A percentile compares a stretch with the other conserved stretches of the same genome.
These are phyloP conservation scores for Rachicladosporium sp. DNA, from an alignment of 2,329 filamentous ascomycete genomes.

Conservation along the genomic window DNA sequence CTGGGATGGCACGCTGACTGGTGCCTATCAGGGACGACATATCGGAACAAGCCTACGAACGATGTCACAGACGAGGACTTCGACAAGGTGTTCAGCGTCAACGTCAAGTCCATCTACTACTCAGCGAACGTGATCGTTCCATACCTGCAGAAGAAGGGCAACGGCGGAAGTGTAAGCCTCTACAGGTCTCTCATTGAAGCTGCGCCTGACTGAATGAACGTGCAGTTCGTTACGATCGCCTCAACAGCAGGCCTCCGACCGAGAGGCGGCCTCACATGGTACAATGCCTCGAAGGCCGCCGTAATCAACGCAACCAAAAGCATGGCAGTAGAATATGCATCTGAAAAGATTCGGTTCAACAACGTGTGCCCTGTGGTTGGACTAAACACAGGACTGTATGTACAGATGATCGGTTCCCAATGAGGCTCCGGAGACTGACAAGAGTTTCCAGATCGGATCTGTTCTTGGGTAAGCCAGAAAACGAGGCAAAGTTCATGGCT, in stretches of 20 bases:
- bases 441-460: slow-evolving; percentile 13
- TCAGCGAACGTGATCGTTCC: slow-evolving; percentile 48
- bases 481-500: slow-evolving; percentile 42
- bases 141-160: slow-evolving; percentile 45
- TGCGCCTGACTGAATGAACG: no score
- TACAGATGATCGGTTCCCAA: not conserved
- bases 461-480: slow-evolving; percentile 51
- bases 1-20: no score
- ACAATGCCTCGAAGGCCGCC: slow-evolving; percentile 57
- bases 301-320: slow-evolving; percentile 49
- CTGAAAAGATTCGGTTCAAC: slow-evolving; percentile 61
- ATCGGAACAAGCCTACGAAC: slow-evolving; percentile 49
- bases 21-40: slow-evolving; percentile 27
- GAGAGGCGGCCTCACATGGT: slow-evolving; percentile 54
- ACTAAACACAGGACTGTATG: slow-evolving; percentile 22
- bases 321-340: slow-evolving; percentile 61
- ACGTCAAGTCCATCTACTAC: slow-evolving; percentile 55
- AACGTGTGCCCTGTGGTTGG: slow-evolving; percentile 42
- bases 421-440: no score
- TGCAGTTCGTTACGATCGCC: slow-evolving; percentile 50
- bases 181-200: no score
- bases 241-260: slow-evolving; percentile 52
- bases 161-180: slow-evolving; percentile 34
- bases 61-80: slow-evolving; percentile 56
- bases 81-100: slow-evolving; percentile 54